Base-by-base conservation (phyloP, 2,329 filamentous ascomycete species). In the Colletotrichum brevisporum region DNA sequence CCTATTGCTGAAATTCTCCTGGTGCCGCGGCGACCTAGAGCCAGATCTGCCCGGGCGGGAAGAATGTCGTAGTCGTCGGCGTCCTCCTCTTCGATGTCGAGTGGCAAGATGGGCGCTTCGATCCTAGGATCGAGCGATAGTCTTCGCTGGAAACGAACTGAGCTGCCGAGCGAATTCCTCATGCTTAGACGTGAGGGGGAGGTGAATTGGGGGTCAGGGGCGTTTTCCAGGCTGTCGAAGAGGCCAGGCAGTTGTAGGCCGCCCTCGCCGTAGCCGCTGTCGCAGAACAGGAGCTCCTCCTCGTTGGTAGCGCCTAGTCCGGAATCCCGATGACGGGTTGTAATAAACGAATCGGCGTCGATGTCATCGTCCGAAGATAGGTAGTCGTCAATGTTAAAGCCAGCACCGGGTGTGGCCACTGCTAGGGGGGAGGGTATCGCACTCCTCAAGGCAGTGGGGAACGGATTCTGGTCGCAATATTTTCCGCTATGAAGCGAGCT, bases 301-400 rank as follows among this genome's bases (percentile, higher is more conserved):
- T 82, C 81, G 21, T 77, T 76, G 13, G 76, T 76, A 10, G 72
- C 74, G 72, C 31, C 73, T 51, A 39, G 73, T 59, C n/a, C 72
- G 54, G 41, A 48, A 16, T 52, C 27, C 1, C 67, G 51, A 9
- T 51, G 24, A 1, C 62, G 67, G 1, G 24, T 45, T 31, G 69
- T 71, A 12, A 71, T 74, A 9, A 82, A 75, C 0, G 78, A 80
- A 16, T 82, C 80, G 16, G 76, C 77, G 58, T 83, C 81, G 0
- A 78, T 74, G 9, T 80, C 79, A n/a, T 78, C 77, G 55, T 81
- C 80, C 1, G 79, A 78, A 1, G 80, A 81, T 16, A 81, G 45
- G 67, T 81, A 80, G 68, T 82, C 80, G 64, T 82, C 79, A 8
- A 82, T 79, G 67, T 81, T 80, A 72, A 81, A 81, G 5, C 48